Evolutionary conservation across 495 filamentous ascomycete species (phyloP).

Genomic region (Penicillium canescens): DNA sequence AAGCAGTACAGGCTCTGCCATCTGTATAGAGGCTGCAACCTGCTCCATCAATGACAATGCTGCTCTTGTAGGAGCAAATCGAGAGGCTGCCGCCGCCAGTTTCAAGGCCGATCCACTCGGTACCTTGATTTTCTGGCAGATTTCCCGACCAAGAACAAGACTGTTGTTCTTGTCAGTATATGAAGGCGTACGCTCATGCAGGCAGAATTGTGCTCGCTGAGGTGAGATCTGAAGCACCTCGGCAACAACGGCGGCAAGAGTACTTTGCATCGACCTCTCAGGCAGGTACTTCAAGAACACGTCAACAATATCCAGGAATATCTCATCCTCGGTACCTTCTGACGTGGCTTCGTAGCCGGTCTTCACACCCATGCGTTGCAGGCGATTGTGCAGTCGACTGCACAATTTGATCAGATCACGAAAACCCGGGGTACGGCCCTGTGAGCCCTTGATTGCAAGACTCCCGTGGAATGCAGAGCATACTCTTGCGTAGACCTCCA

Average conservation of each 20-base stretch:
- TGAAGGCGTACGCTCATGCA: slow-evolving; percentile 65
- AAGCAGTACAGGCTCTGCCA: slow-evolving; percentile 84
- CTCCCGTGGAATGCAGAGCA: slow-evolving; percentile 52
- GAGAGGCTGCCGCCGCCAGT: slow-evolving; percentile 35
- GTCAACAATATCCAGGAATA: slow-evolving; percentile 88
- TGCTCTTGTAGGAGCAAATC: slow-evolving; percentile 47
- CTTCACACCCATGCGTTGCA: slow-evolving; percentile 59
- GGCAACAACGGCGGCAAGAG: slow-evolving; percentile 69
- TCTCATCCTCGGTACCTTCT: slow-evolving; percentile 72
- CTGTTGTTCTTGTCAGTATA: slow-evolving; percentile 57
- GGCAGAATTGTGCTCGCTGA: slow-evolving; percentile 70
- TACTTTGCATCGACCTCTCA: slow-evolving; percentile 57
- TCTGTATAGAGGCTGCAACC: slow-evolving; percentile 75
- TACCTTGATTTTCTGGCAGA: slow-evolving; percentile 45
- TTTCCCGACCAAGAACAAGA: slow-evolving; percentile 69
- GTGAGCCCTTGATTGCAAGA: slow-evolving; percentile 46
- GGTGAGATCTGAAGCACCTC: slow-evolving; percentile 83
- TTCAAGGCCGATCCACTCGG: slow-evolving; percentile 36
- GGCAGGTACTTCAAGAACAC: slow-evolving; percentile 81
- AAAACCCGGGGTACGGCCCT: slow-evolving; percentile 58
- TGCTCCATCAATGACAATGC: slow-evolving; percentile 67
- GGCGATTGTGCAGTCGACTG: slow-evolving; percentile 62
- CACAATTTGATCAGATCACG: slow-evolving; percentile 92
- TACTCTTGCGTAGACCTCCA: slow-evolving; percentile 73
- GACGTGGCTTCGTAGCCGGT: slow-evolving; percentile 73